Evolutionary conservation across 176 grass and related monocot genomes (phyloP).

Genomic region (Aegilops tauschii): DNA sequence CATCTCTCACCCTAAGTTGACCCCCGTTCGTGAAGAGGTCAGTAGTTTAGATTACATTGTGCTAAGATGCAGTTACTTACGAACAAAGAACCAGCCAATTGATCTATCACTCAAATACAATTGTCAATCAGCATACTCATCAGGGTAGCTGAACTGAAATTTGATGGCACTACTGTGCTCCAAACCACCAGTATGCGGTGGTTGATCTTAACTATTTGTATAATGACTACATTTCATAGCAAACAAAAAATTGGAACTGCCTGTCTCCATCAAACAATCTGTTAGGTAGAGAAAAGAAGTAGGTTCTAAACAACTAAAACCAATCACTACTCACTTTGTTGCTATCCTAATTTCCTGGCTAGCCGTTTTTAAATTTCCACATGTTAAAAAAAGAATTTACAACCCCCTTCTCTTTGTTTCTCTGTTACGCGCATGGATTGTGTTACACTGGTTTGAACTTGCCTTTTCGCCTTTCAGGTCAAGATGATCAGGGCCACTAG

Average conservation of each 20-base stretch:
- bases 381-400: not conserved
- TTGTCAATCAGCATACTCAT: not conserved
- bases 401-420: not conserved
- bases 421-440: not conserved
- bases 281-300: not conserved
- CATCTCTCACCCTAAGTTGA: constrained; percentile 72
- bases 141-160: not conserved
- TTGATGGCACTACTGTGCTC: not conserved
- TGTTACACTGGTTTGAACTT: not conserved
- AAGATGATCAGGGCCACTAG: constrained; percentile 79
- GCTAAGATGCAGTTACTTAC: not conserved
- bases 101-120: not conserved
- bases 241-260: not conserved
- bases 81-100: not conserved
- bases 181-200: not conserved
- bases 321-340: not conserved
- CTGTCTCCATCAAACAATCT: constrained; percentile 8
- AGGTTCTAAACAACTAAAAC: not conserved
- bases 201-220: not conserved
- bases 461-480: constrained; percentile 43
- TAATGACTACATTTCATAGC: not conserved
- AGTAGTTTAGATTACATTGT: constrained; percentile 13
- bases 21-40: constrained; percentile 95
- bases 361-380: not conserved
- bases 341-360: not conserved